These are phyloP conservation scores for Termitomyces bulborhizus DNA, from an alignment of 768 basidiomycete species.

Conservation along the genomic window DNA sequence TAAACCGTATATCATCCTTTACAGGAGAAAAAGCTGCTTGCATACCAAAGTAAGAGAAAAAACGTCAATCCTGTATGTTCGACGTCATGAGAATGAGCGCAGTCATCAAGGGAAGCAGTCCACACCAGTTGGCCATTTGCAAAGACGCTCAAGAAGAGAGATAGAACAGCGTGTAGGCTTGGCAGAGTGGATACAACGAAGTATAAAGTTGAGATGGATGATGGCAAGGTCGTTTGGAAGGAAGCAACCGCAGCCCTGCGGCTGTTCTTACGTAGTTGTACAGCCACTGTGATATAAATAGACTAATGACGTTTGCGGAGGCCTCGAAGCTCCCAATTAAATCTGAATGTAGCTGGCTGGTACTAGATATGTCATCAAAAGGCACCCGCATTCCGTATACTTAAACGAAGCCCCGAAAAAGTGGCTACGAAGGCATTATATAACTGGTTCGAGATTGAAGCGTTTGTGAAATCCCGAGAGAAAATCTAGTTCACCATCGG, in stretches of 20 bases:
- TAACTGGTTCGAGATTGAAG: no score
- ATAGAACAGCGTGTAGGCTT: not conserved
- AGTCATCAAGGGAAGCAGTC: not conserved
- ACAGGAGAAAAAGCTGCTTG: constrained; percentile 7
- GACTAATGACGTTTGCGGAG: not conserved
- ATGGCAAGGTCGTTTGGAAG: not conserved
- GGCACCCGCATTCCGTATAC: not conserved
- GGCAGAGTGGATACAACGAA: not conserved
- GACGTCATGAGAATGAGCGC: not conserved
- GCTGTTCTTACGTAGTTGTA: not conserved
- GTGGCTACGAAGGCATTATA: no score
- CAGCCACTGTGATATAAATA: constrained; percentile 1
- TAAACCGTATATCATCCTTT: not conserved
- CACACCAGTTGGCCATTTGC: constrained; percentile 12
- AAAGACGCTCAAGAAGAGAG: not conserved
- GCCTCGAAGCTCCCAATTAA: not conserved
- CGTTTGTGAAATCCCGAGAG: no score
- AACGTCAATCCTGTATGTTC: constrained; percentile 31
- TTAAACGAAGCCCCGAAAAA: not conserved
- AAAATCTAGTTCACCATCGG: no score
- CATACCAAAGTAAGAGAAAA: constrained; percentile 34
- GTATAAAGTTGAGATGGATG: not conserved
- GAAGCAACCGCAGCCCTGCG: no score
- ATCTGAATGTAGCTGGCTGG: not conserved
- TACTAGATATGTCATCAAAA: not conserved